Conservation (phyloP, 352 stramenopile species). For the Pythium plurisporium region DNA sequence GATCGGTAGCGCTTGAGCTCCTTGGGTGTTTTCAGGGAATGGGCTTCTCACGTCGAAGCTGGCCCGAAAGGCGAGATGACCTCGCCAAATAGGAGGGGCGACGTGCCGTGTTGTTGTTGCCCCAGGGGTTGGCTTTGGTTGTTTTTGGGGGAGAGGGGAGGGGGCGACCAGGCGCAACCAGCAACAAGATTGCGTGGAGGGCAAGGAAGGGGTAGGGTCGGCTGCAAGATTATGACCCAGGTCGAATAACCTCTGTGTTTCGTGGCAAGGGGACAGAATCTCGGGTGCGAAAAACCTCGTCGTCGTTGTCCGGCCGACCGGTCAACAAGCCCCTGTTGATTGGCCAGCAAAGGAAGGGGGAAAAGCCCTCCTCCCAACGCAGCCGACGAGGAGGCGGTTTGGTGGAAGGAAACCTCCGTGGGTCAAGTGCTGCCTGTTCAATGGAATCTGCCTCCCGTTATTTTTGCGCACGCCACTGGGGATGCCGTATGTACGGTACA, state of each 20-base stretch:
- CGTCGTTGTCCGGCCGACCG: background rate
- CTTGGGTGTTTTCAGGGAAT: conserved; percentile 16
- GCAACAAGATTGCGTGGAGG: conserved; percentile 19
- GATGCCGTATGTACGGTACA: too few species aligned
- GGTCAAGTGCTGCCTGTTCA: background rate
- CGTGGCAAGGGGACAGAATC: background rate
- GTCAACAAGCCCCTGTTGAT: conserved; percentile 1
- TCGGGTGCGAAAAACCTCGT: conserved; percentile 10
- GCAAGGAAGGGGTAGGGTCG: conserved; percentile 15
- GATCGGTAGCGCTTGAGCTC: conserved; percentile 11
- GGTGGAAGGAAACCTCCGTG: background rate
- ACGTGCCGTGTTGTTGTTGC: background rate
- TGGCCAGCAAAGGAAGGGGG: background rate
- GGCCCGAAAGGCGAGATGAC: background rate
- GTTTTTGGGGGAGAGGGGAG: conserved; percentile 7
- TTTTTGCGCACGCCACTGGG: background rate
- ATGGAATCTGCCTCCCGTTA: background rate
- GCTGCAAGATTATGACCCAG: conserved; percentile 17
- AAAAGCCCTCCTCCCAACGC: background rate
- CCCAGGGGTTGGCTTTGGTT: background rate
- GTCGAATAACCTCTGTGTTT: conserved; percentile 9
- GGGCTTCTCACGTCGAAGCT: background rate
- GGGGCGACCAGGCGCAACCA: conserved; percentile 11
- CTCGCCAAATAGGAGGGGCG: background rate
- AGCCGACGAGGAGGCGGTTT: background rate